Conservation (phyloP, 805 yeast genomes). For the Candida takata region DNA sequence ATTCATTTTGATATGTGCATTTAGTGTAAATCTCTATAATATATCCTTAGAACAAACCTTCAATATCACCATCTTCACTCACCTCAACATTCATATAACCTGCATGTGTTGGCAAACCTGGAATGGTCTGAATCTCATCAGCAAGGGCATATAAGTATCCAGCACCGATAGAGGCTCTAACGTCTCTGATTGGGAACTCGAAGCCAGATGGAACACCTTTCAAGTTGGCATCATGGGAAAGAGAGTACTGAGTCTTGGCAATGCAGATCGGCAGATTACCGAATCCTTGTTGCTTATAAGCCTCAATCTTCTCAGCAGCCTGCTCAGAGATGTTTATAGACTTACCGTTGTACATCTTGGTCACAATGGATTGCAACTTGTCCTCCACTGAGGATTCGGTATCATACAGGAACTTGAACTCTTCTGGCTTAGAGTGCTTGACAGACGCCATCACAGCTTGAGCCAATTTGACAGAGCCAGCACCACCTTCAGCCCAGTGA, state of each 20-base stretch:
- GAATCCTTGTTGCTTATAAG: slow-evolving; percentile 68
- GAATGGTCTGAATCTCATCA: slow-evolving; percentile 81
- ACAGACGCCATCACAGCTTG: slow-evolving; percentile 60
- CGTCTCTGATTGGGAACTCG: slow-evolving; percentile 74
- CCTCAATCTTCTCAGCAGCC: slow-evolving; percentile 63
- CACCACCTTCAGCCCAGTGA: slow-evolving; percentile 87
- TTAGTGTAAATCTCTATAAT: neutral
- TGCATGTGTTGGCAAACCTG: slow-evolving; percentile 79
- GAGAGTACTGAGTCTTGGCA: slow-evolving; percentile 81
- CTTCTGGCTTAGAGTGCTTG: slow-evolving; percentile 33
- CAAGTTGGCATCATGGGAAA: slow-evolving; percentile 74
- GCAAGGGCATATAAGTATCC: slow-evolving; percentile 82
- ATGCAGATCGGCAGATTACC: slow-evolving; percentile 75
- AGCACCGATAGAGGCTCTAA: slow-evolving; percentile 74
- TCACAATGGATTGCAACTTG: slow-evolving; percentile 60
- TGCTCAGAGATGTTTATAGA: slow-evolving; percentile 61
- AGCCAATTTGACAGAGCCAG: slow-evolving; percentile 71
- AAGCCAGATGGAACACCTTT: slow-evolving; percentile 82
- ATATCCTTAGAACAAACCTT: slow-evolving; percentile 56
- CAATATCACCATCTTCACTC: slow-evolving; percentile 72
- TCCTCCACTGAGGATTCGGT: slow-evolving; percentile 59
- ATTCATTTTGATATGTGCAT: too few species aligned
- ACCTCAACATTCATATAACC: slow-evolving; percentile 87
- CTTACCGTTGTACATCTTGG: slow-evolving; percentile 72
- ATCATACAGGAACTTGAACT: slow-evolving; percentile 53